Evolutionary conservation across 192 early-diverging fungal genomes (phyloP), one percentile per base, ranked within the genome.

Genomic region (Coemansia sp.): DNA sequence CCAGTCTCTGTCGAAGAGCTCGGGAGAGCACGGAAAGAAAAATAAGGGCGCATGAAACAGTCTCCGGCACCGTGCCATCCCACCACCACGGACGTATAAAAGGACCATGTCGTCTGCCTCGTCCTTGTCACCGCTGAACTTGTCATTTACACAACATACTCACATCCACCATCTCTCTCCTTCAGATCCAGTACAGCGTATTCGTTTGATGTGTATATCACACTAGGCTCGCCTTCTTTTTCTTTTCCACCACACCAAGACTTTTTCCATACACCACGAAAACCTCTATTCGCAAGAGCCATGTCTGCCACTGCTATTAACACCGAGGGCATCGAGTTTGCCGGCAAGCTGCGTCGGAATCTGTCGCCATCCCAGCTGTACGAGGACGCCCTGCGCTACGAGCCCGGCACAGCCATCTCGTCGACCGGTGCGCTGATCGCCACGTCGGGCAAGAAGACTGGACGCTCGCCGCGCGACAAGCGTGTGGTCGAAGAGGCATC

Each of bases 391-490:
- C 85, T 97, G 57, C 81, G 79, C 58, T 77, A 90, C 80, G 93
- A 97, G 79, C 62, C 66, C 32, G 95, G 95, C 32, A 92, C 94
- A 36, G 89, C 85, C 62, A 83, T 98, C 67, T 95, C 96, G 50
- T 89, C 93, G 24, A 71, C 89, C 62, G 96, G 96, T 52, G 96
- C 96, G 7, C 85, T 98, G 41, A 90, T 91, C 58, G 89, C 95
- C 29, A 86, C 84, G 68, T 97, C 94, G 21, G 94, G 93, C 50
- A 84, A 86, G 67, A 98, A 98, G 87, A 96, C 86, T 32, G 91
- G 96, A 39, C 90, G 96, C 63, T 91, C 89, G 24, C 96, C 96
- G 66, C 85, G 85, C 66, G 96, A 98, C 86, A 98, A 98, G 87
- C 92, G 96, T 71, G 90, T 98, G 68, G 96, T 97, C 48, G 93